These are phyloP conservation scores for Lactuca sativa DNA, from an alignment of 129 eudicot genomes.

Conservation along the genomic window DNA sequence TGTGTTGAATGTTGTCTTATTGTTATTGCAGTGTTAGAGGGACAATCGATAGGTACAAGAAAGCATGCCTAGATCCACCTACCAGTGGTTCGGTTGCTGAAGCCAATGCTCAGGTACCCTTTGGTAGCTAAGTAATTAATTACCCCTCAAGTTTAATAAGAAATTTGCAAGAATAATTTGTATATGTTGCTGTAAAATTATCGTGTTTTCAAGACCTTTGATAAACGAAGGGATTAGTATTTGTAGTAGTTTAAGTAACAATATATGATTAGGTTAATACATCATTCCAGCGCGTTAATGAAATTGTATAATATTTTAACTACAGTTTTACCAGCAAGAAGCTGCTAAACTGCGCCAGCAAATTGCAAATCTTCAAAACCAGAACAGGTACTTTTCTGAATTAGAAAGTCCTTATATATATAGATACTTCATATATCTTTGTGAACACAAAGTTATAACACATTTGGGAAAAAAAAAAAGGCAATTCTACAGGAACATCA, in stretches of 20 bases:
- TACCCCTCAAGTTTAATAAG: no score
- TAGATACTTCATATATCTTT: background rate
- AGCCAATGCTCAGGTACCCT: slow-evolving; percentile 87
- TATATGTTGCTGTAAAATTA: background rate
- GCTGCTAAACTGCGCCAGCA: slow-evolving; percentile 75
- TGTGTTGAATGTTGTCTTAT: background rate
- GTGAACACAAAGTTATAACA: slow-evolving; percentile 9
- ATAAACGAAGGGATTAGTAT: background rate
- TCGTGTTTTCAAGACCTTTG: background rate
- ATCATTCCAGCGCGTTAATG: background rate
- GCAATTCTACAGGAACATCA: slow-evolving; percentile 64
- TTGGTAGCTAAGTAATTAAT: background rate
- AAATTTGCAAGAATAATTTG: no score
- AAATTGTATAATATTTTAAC: background rate
- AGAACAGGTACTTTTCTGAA: slow-evolving; percentile 51
- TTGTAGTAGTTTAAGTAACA: no score
- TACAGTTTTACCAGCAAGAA: slow-evolving; percentile 93
- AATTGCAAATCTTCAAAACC: slow-evolving; percentile 64
- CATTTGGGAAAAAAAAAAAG: slow-evolving; percentile 16
- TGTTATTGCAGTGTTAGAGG: slow-evolving; percentile 70
- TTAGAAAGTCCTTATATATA: background rate
- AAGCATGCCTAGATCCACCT: slow-evolving; percentile 78
- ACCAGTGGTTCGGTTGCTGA: slow-evolving; percentile 71
- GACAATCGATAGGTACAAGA: slow-evolving; percentile 96
- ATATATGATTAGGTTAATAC: no score